Evolutionary conservation across 2,329 filamentous ascomycete species (phyloP), one percentile per base, ranked within the genome.

Genomic region (Magnaporthiopsis poae): DNA sequence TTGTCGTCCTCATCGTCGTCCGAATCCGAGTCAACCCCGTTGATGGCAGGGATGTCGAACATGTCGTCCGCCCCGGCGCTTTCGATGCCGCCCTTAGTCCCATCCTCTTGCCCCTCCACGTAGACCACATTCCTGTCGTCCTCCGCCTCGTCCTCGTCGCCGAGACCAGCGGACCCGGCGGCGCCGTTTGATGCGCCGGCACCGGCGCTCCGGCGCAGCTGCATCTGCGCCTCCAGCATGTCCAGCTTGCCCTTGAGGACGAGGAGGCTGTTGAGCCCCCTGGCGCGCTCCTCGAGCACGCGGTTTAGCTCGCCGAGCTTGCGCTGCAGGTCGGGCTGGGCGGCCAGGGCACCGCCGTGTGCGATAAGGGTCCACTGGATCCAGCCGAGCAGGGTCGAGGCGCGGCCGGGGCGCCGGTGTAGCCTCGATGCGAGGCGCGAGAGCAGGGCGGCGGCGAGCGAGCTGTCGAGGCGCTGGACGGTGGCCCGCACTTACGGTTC

Each of bases 161-260:
- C 81, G 77, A 77, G 18, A 76, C 76, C 18, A 80, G 79, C 66
- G 77, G 78, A 69, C 72, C 75, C 70, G 60, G 71, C 70, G 73
- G 78, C 59, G 60, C 77, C 76, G 62, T 77, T 75, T 35, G 75
- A 73, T 59, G 74, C 71, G 68, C 77, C 70, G 60, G 62, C 76
- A 67, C 70, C 75, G 69, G 66, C 73, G 68, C 67, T 75, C 69
- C 77, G 87, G 64, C 95, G 84, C 72, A 96, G 80, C 72, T 91
- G 87, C 76, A 98, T 88, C 78, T 99, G 95, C 8, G 91, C 89
- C 73, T 95, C 90, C 63, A 98, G 83, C 86, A 99, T 91, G 74
- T 98, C 94, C 39, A 99, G 83, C 78, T 97, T 96, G 31, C 95
- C 95, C 80, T 97, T 97, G 68, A 99, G 84, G 27, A 93, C 86